Evolutionary conservation across 768 basidiomycete genomes (phyloP), one percentile per base, ranked within the genome.

Genomic region (Lyophyllum atratum): DNA sequence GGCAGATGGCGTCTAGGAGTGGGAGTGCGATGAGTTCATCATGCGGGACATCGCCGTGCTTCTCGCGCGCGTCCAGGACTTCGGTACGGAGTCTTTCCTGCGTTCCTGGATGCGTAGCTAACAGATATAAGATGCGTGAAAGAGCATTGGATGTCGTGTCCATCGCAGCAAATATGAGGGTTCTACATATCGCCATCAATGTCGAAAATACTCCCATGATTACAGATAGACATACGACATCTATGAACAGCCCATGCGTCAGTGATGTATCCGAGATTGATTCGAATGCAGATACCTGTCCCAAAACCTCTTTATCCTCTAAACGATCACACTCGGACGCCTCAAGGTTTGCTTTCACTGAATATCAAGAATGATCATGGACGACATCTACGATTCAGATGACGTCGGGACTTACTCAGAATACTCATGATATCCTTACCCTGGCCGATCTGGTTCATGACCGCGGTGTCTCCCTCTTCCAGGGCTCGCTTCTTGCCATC

Each of bases 21-120:
- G 72, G 74, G 10, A 78, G 69, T 21, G 54, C 59, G 29, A 72
- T 63, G 21, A 81, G 64, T 12, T 67, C 65, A 43, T 79, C 78
- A 50, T 78, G 78, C 3, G 62, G 48, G 2, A 79, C 52, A 28
- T 75, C 71, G 1, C 52, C 61, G 11, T 57, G 59, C 9, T 64
- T 51, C 2, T 49, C 59, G 4, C 57, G 54, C 2, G 72, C 73
- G 22, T 64, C 49, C 1, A 51, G 29, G 22, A 80, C 60, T 57
- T 80, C 78, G 8, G 63, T 15, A 11, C 79, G 70, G 21, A 80
- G 64, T 44, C 63, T 74, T 4, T 65, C 64, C n/a, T 65, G 64
- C 10, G 49, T 48, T 8, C 59, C 47, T 2, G 40, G 61, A 12
- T 65, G 55, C 22, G 56, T 45, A 1, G 74, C 58, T 11, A 76